Evolutionary conservation across 305 asterid genomes (phyloP), one percentile per base, ranked within the genome.

Genomic region (Salvia sclarea): DNA sequence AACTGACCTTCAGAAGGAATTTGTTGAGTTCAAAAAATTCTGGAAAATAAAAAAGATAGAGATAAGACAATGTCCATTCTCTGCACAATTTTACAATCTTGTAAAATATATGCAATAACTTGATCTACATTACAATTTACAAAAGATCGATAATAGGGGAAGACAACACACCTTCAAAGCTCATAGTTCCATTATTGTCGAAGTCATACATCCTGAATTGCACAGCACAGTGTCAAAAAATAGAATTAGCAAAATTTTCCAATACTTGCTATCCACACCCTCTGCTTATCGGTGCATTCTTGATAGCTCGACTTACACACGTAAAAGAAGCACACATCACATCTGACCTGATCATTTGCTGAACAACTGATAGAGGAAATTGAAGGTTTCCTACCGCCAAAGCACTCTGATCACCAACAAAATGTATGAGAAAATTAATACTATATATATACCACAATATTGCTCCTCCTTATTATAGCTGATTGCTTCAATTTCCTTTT

Each of bases 261-360:
- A 14, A 69, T 21, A 12, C 3, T 0, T 61, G 37, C 60, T 25
- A 12, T 8, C 13, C n/a, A 3, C 33, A 28, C 33, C 33, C 33
- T 28, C 33, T 28, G 5, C 33, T 3, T 28, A 28, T 16, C 24
- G 54, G 25, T 8, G n/a, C n/a, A n/a, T n/a, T n/a, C n/a, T n/a
- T n/a, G n/a, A n/a, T n/a, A 18, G 11, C 54, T 47, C 47, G 6
- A 41, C 47, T 14, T 11, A 49, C 4, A 10, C 2, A 5, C 11
- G 25, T 24, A 16, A 55, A 55, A 14, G 21, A n/a, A 18, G n/a
- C 16, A 22, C 66, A 56, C 22, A 47, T 18, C 68, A 35, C 57
- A 86, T 93, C 96, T 89, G 83, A 89, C 96, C 96, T 89, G 83
- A 89, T 85, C 96, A 89, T 89, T 82, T 87, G 95, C 72, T 85